Base-by-base conservation (phyloP, 2,329 filamentous ascomycete genomes). In the Boeremia exigua region DNA sequence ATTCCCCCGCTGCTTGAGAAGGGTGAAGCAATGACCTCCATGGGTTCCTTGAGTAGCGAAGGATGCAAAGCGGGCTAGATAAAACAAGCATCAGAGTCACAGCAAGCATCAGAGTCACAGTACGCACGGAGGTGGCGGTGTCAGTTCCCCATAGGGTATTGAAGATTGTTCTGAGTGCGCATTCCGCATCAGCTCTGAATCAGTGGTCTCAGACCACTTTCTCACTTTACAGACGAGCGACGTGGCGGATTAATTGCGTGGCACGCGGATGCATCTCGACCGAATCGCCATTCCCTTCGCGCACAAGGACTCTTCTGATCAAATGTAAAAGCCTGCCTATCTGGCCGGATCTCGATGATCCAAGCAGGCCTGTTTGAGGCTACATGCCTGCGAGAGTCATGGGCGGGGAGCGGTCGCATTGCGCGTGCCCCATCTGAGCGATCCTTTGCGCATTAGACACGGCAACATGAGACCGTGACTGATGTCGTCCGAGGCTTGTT, bases 401-500 rank as follows among this genome's bases (percentile, higher is more conserved):
- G 28, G 8, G 11, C 15, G n/a, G 14, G 19, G 14, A 44, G 17
- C 28, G 27, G 6, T 14, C 19, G 53, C 47, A 56, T 56, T 47
- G 37, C 37, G 19, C 27, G 25, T 19, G n/a, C 9, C 19, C 37
- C 30, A 38, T 43, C 15, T 27, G 19, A 45, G 14, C 9, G 12
- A 38, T 29, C 48, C 53, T 47, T 28, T 17, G 17, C 19, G 43
- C 47, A 30, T 51, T 43, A 38, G 29, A 33, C 38, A 40, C 37
- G 42, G 43, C 25, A 19, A 56, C 47, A 47, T 51, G 53, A 56
- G 48, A 56, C 53, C 14, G 25, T 43, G 42, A 47, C 36, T 33
- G 33, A 47, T 55, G 58, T 54, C 48, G 32, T 34, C 48, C 33
- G 43, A 59, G 54, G 61, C 56, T 63, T 67, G 55, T 54, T 40